A percentile compares a stretch with the other conserved stretches of the same genome.
These are phyloP conservation scores for Pouteria glomerata DNA, from an alignment of 148 eudicot genomes.

Conservation along the genomic window DNA sequence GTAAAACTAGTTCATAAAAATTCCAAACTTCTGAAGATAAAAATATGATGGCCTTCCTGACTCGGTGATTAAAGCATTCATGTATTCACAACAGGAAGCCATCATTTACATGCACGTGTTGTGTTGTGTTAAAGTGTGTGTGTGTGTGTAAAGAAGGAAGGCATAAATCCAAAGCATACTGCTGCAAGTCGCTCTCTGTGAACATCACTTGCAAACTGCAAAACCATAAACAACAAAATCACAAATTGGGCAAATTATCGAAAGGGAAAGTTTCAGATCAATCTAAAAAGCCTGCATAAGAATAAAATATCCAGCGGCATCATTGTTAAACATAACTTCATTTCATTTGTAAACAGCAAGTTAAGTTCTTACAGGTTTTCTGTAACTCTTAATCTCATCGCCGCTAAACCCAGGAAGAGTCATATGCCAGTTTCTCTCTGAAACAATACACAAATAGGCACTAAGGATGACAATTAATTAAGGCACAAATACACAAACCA, in stretches of 20 bases:
- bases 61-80: not conserved
- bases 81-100: no score
- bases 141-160: not conserved
- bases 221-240: constrained; percentile 10
- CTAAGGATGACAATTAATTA: not conserved
- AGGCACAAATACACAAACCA: not conserved
- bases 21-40: not conserved
- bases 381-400: constrained; percentile 72
- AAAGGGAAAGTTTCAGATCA: not conserved
- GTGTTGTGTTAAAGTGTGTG: no score
- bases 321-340: not conserved
- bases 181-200: constrained; percentile 73
- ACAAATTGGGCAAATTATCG: not conserved
- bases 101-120: no score
- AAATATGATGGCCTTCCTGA: not conserved
- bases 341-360: not conserved
- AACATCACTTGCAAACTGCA: constrained; percentile 56
- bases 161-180: constrained; percentile 34
- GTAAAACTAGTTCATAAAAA: not conserved
- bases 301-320: not conserved
- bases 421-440: constrained; percentile 95
- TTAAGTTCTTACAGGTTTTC: constrained; percentile 59
- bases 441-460: constrained; percentile 15
- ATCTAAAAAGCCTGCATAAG: not conserved
- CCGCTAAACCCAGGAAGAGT: constrained; percentile 84